Percentiles rank a stretch among this genome's conserved stretches.
Conservation (phyloP, 352 stramenopile species). For the Pythium myriotylum region DNA sequence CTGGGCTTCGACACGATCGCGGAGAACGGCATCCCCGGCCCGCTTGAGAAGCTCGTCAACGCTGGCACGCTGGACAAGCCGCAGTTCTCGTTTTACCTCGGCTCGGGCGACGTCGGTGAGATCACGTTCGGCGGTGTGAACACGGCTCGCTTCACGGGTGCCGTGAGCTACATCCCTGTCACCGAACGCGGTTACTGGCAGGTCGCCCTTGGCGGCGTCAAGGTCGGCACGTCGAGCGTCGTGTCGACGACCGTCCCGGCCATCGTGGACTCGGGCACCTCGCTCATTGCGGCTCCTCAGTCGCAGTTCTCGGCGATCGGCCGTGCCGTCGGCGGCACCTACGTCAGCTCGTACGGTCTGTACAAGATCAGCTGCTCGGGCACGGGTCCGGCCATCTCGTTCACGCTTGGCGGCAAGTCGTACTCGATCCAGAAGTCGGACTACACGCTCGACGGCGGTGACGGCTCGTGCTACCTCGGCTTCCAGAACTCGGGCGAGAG, state of each 20-base stretch:
- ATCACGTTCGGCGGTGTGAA: slow-evolving; percentile 81
- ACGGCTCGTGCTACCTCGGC: slow-evolving; percentile 91
- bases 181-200: slow-evolving; percentile 69
- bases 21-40: slow-evolving; percentile 90
- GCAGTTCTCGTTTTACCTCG: slow-evolving; percentile 97
- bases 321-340: slow-evolving; percentile 82
- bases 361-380: slow-evolving; percentile 94
- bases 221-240: slow-evolving; percentile 38
- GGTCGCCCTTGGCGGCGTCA: slow-evolving; percentile 68
- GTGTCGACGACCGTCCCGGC: slow-evolving; percentile 51
- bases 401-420: slow-evolving; percentile 89
- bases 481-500: slow-evolving; percentile 95
- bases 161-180: slow-evolving; percentile 90
- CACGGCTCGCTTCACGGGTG: slow-evolving; percentile 91
- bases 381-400: slow-evolving; percentile 91
- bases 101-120: slow-evolving; percentile 68
- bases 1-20: slow-evolving; percentile 94
- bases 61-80: slow-evolving; percentile 82
- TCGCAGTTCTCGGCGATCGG: slow-evolving; percentile 89
- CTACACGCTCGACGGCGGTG: slow-evolving; percentile 90
- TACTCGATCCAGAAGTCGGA: slow-evolving; percentile 92
- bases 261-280: slow-evolving; percentile 97
- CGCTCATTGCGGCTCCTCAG: slow-evolving; percentile 92
- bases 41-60: slow-evolving; percentile 94
- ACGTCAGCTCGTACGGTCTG: slow-evolving; percentile 47